Base-by-base conservation (phyloP, 441 rosid genomes). In the Dalechampia spathulata region DNA sequence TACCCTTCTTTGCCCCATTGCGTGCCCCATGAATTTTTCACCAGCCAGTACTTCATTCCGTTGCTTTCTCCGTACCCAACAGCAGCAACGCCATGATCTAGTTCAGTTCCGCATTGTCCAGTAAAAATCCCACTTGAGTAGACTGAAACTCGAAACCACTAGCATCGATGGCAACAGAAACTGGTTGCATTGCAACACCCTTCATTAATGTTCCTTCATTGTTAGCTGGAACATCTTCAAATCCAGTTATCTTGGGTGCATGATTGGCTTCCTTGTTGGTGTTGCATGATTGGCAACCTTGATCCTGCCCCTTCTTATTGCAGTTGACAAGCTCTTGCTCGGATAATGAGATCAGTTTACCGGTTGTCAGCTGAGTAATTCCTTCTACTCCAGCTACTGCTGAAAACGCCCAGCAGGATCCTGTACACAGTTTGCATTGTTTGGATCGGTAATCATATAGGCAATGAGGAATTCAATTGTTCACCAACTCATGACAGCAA, bases 331-430 rank as follows among this genome's bases (percentile, higher is more conserved):
- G 81, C 40, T 86, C 79, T 66, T 86, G 87, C 65, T 86, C 94
- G 6, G 87, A 85, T 46, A 85, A 66, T 39, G 87, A 74, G 12
- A 72, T 59, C 56, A 86, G 56, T 4, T 69, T 75, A 41, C 78
- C 80, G 16, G 80, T 81, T 49, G 73, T 71, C 32, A 83, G 75
- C 41, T 68, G 59, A 66, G 76, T 76, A 63, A 81, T 73, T 53
- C 90, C 88, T 79, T 86, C 85, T 25, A 83, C 67, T 22, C 86
- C 86, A 47, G 88, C 86, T 51, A 83, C 82, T 4, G 88, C 84
- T n/a, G 90, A 68, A 34, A 86, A 86, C 5, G 90, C 90, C 94
- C 94, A 85, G 43, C 90, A 86, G 52, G 85, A 71, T 56, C 90
- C 86, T 83, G 78, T 39, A 52, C 2, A n/a, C n/a, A n/a, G n/a